These are phyloP conservation scores for Hericium rajendrae DNA, from an alignment of 768 basidiomycete species.

Conservation along the genomic window DNA sequence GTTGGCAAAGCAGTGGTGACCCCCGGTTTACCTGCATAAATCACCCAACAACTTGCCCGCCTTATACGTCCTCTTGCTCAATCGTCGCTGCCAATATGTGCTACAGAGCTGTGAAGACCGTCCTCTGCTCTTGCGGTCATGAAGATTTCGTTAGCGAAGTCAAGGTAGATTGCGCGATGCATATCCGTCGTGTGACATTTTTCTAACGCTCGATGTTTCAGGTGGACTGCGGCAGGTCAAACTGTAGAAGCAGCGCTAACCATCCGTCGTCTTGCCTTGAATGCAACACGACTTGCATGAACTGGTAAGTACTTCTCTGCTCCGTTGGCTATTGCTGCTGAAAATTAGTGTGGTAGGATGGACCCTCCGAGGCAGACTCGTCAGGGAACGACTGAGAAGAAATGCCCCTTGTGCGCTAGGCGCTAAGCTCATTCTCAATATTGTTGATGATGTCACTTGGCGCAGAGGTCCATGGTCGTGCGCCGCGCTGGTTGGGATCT, in stretches of 20 bases:
- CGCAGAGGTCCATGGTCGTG: not conserved
- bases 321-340: not conserved
- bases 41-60: not conserved
- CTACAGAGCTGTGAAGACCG: not conserved
- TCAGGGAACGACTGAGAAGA: not conserved
- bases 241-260: slow-evolving; percentile 5
- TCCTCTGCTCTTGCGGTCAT: slow-evolving; percentile 6
- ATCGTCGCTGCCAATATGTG: slow-evolving; percentile 5
- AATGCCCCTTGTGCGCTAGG: slow-evolving; percentile 1
- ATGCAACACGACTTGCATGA: not conserved
- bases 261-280: slow-evolving; percentile 1
- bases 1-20: too few species aligned
- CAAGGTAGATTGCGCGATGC: not conserved
- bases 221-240: slow-evolving; percentile 1
- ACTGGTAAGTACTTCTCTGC: not conserved
- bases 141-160: slow-evolving; percentile 1
- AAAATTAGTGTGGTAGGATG: slow-evolving; percentile 3
- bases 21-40: too few species aligned
- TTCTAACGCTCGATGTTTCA: not conserved
- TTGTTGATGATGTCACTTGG: not conserved
- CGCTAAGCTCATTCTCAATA: not conserved
- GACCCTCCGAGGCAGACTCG: not conserved
- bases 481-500: not conserved
- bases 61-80: not conserved
- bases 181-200: not conserved